Percentiles rank a stretch among this genome's conserved stretches.
Evolutionary conservation across 352 stramenopile species (phyloP).

Genomic region (Phytophthora ramorum): DNA sequence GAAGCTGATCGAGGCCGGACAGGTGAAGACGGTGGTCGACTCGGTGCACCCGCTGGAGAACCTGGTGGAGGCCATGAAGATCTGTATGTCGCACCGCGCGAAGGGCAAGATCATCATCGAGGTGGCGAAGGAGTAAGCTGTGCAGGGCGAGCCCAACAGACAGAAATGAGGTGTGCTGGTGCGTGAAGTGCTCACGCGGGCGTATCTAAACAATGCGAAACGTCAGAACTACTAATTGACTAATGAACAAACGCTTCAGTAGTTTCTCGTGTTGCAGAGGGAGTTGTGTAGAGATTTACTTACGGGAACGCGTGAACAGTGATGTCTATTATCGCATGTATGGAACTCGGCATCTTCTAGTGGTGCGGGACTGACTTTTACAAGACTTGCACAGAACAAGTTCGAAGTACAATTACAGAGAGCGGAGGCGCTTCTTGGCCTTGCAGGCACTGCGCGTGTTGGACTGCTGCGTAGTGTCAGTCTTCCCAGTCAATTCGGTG

Average conservation of each 20-base stretch:
- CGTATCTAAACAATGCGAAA: no score
- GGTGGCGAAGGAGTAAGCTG: slow-evolving; percentile 38
- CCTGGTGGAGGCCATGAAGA: slow-evolving; percentile 53
- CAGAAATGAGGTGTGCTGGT: background rate
- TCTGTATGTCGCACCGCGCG: slow-evolving; percentile 57
- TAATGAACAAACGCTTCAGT: no score
- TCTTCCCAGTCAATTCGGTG: background rate
- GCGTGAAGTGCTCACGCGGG: no score
- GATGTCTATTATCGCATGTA: background rate
- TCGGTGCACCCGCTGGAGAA: slow-evolving; percentile 62
- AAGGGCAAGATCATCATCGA: slow-evolving; percentile 77
- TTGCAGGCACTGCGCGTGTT: slow-evolving; percentile 21
- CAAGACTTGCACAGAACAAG: slow-evolving; percentile 14
- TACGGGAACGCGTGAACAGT: no score
- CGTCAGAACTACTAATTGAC: no score
- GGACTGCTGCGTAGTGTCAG: slow-evolving; percentile 4
- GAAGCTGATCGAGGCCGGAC: slow-evolving; percentile 36
- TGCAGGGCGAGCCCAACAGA: background rate
- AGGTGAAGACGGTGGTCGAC: slow-evolving; percentile 54
- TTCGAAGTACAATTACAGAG: slow-evolving; percentile 12
- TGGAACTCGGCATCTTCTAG: background rate
- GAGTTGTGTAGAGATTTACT: no score
- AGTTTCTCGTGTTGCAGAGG: no score
- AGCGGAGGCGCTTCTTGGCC: slow-evolving; percentile 30
- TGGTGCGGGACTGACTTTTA: slow-evolving; percentile 6